Evolutionary conservation across 225 moss, liverwort and hornwort genomes (phyloP), one percentile per base, ranked within the genome.

Genomic region (Bryum argenteum): DNA sequence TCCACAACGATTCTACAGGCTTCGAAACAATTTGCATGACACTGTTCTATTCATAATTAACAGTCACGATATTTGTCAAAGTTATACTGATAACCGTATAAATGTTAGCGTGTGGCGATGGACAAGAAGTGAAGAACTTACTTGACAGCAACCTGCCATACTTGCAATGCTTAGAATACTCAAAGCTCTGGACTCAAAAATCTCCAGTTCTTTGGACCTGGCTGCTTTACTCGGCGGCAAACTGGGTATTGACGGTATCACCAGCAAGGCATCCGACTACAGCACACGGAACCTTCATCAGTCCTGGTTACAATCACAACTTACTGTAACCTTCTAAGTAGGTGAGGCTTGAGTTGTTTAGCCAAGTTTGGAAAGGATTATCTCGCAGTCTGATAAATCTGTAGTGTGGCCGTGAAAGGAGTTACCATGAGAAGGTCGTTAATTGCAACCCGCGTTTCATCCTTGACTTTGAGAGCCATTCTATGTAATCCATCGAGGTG

Each of bases 391-490:
- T 38, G 18, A 43, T 19, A 38, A 18, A 24, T 24, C 19, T 18
- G 37, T 19, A 20, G 19, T 56, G 51, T 16, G 37, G 50, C 13
- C 61, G 50, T 67, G 40, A n/a, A 15, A 15, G 4, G n/a, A 48
- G 37, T 61, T 85, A 93, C 93, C 88, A 88, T 63, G 15, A 93
- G 76, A 54, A 93, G 89, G 8, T 91, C 85, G 63, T 82, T 88
- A 3, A 93, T 79, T 38, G 88, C 84, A 51, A 72, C 79, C 45
- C 82, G 82, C 4, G 84, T 81, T 82, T 93, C 93, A 66, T 91
- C 93, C 75, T 87, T 88, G 38, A 93, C 91, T 72, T 87, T 86
- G 55, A 79, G 84, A 17, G 93, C 93, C 73, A 91, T 84, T 71
- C 79, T 79, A 44, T 85, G 79, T 77, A 85, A 82, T 66, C 89